Conservation (phyloP, 495 filamentous ascomycete species). For the Xeromyces bisporus region DNA sequence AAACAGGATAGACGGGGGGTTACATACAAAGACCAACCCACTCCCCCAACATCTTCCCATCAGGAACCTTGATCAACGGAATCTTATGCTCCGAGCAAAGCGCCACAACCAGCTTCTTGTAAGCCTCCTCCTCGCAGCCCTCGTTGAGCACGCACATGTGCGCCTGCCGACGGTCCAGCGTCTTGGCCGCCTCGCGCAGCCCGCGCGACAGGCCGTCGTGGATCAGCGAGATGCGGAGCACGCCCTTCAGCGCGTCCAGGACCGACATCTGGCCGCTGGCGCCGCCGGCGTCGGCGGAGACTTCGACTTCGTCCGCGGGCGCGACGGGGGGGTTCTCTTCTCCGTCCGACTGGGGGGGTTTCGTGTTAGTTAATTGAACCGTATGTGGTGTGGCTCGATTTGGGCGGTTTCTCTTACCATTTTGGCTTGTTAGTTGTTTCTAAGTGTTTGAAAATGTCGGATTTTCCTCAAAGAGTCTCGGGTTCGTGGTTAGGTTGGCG, state of each 20-base stretch:
- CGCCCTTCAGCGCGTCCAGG: conserved; percentile 90
- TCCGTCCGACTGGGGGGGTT: conserved; percentile 64
- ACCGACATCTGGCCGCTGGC: conserved; percentile 89
- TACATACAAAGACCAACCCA: conserved; percentile 97
- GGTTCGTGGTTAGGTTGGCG: no score
- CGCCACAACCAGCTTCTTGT: conserved; percentile 98
- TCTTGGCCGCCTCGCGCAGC: conserved; percentile 93
- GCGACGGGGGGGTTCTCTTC: conserved; percentile 62
- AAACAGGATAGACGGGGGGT: conserved; percentile 2
- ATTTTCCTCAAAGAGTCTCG: conserved; percentile 46
- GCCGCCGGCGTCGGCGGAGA: conserved; percentile 62
- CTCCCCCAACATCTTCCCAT: conserved; percentile 98
- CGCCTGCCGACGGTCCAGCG: conserved; percentile 89
- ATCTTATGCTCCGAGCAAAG: conserved; percentile 98
- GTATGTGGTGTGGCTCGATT: background rate
- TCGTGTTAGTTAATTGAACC: background rate
- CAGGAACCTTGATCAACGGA: conserved; percentile 97
- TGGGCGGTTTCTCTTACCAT: conserved; percentile 18
- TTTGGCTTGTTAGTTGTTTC: conserved; percentile 17
- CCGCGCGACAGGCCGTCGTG: conserved; percentile 98
- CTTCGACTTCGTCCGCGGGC: conserved; percentile 77
- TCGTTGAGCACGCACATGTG: conserved; percentile 99
- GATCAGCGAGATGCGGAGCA: conserved; percentile 95
- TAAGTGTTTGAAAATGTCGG: conserved; percentile 31
- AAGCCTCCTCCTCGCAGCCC: conserved; percentile 97